Percentiles rank a stretch among this genome's conserved stretches.
These are phyloP conservation scores for Dendrobium chrysotoxum DNA, from an alignment of 106 monocot genomes.

Conservation along the genomic window DNA sequence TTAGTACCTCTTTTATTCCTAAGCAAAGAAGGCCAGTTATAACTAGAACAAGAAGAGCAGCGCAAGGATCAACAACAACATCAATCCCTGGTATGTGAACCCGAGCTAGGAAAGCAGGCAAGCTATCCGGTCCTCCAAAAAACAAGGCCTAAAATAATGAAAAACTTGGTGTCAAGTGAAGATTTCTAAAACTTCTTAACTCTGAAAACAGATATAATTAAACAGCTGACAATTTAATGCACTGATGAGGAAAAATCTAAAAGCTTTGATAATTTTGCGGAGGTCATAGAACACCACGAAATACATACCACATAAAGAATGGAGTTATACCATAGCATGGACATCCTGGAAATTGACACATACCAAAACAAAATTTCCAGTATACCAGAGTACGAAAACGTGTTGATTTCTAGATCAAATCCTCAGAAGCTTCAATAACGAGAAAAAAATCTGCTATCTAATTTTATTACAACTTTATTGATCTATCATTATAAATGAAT, in stretches of 20 bases:
- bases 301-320: background rate
- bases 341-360: too few species aligned
- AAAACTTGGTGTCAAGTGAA: background rate
- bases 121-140: slow-evolving; percentile 84
- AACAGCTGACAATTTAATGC: background rate
- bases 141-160: slow-evolving; percentile 61
- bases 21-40: slow-evolving; percentile 76
- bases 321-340: background rate
- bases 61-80: slow-evolving; percentile 85
- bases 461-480: background rate
- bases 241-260: background rate
- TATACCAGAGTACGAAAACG: too few species aligned
- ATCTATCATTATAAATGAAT: background rate
- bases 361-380: too few species aligned
- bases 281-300: background rate
- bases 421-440: too few species aligned
- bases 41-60: slow-evolving; percentile 66
- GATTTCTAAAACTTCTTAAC: background rate
- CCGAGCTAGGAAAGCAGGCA: slow-evolving; percentile 69
- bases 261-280: background rate
- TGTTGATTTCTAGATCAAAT: too few species aligned
- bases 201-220: background rate
- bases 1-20: slow-evolving; percentile 88
- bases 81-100: slow-evolving; percentile 60
- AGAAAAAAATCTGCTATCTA: background rate